phyloP scores from a whole-genome alignment of 2,329 filamentous ascomycete species.

The Aspergillus terreus region DNA sequence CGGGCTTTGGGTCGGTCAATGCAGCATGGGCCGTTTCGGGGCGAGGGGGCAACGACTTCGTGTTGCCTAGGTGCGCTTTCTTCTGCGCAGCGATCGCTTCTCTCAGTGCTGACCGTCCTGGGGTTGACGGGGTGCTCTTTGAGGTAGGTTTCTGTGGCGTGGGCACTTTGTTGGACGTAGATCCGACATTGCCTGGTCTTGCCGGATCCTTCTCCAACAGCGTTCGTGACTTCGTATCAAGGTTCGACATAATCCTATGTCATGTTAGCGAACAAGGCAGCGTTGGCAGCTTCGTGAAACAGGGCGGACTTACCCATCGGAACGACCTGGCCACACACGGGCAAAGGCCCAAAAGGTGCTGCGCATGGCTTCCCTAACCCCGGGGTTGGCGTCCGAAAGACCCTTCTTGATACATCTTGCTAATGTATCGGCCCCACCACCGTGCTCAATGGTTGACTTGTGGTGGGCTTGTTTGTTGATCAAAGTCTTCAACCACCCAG shows the following conservation, averaged over 20 bases:
- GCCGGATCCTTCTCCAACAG: constrained; percentile 77
- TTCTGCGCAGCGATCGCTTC: constrained; percentile 84
- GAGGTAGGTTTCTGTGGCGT: constrained; percentile 16
- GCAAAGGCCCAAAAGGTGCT: constrained; percentile 83
- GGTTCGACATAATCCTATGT: constrained; percentile 67
- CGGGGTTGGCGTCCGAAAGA: constrained; percentile 82
- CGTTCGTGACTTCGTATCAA: constrained; percentile 75
- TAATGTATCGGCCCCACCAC: constrained; percentile 74
- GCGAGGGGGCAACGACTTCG: constrained; percentile 46
- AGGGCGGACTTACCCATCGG: constrained; percentile 60
- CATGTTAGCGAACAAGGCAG: constrained; percentile 20
- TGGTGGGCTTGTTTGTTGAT: constrained; percentile 71
- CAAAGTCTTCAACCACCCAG: constrained; percentile 80
- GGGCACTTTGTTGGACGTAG: constrained; percentile 6
- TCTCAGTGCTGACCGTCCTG: constrained; percentile 58
- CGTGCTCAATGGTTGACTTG: constrained; percentile 78
- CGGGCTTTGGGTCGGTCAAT: constrained; percentile 35
- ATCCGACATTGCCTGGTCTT: constrained; percentile 54
- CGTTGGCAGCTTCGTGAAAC: background rate
- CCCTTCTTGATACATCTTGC: constrained; percentile 89
- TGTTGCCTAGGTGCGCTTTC: constrained; percentile 47
- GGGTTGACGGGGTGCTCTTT: constrained; percentile 15
- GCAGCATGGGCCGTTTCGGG: constrained; percentile 55
- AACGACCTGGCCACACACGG: constrained; percentile 70
- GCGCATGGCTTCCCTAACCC: constrained; percentile 81